These are phyloP conservation scores for Chondrus crispus DNA, from an alignment of 23 red algal genomes.

Conservation along the genomic window DNA sequence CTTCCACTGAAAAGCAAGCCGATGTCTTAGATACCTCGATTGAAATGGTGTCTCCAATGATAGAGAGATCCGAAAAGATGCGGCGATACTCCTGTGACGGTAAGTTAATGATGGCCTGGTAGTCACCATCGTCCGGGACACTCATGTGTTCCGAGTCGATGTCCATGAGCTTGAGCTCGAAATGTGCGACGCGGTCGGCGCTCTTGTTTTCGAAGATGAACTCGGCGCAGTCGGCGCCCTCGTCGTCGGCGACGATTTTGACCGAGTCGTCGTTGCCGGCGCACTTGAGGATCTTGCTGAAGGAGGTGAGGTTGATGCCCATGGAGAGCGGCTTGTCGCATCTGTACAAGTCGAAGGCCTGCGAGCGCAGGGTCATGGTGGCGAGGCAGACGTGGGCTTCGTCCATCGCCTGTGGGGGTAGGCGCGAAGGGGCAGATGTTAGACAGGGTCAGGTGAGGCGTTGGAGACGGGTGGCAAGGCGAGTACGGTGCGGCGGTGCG, in stretches of 20 bases:
- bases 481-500: background rate
- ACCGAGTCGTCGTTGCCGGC: constrained; percentile 87
- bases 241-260: constrained; percentile 78
- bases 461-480: background rate
- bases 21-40: constrained; percentile 87
- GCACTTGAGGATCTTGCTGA: constrained; percentile 91
- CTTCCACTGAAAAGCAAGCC: constrained; percentile 78
- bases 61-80: constrained; percentile 80
- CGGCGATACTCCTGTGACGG: constrained; percentile 80
- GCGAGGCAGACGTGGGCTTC: constrained; percentile 82
- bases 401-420: constrained; percentile 75
- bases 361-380: constrained; percentile 75
- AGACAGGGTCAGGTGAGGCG: background rate
- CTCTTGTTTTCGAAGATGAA: constrained; percentile 87
- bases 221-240: constrained; percentile 74
- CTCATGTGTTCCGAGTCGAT: constrained; percentile 91
- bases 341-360: constrained; percentile 88
- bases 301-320: constrained; percentile 82
- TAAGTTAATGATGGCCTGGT: constrained; percentile 79
- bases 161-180: constrained; percentile 97
- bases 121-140: constrained; percentile 83
- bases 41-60: constrained; percentile 85
- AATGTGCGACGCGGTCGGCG: constrained; percentile 84
- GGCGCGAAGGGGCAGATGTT: background rate
- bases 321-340: constrained; percentile 78